Base-by-base conservation (phyloP, 2,329 filamentous ascomycete species). In the Madurella mycetomatis region DNA sequence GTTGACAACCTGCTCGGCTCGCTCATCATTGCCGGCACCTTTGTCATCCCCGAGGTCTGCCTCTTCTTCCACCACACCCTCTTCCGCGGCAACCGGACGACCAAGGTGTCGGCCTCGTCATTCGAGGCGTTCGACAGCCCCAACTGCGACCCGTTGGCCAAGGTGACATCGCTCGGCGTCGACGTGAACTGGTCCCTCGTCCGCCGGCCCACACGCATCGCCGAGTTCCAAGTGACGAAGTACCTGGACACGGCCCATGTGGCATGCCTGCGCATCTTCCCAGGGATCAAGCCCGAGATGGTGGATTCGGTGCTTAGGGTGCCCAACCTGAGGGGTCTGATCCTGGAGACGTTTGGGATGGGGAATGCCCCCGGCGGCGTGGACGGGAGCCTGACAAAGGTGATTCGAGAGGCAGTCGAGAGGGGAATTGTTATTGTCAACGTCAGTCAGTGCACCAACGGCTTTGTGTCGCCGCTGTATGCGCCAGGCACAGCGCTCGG, bases 21-120 rank as follows among this genome's bases (percentile, higher is more conserved):
- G 1, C 79, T 96, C 65, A 90, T 96, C 66, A 87, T 96, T 53
- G 92, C 92, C 2, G 90, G 90, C 34, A 94, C 94, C 56, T 95
- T 95, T 67, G 88, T 90, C 74, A 90, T 96, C 54, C 91, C 92
- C 0, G 92, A 96, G 69, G 92, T 96, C 50, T 92, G 90, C 68
- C 79, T 96, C 37, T 96, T 95, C 76, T 96, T 96, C 78, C 90
- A 94, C 71, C 88, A 95, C 73, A 90, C 86, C 62, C 81, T 96
- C 17, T 95, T 92, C 73, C 84, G 92, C 25, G 92, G 92, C 15
- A 96, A 95, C 71, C 79, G 92, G 56, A 85, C 88, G 9, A 94
- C 89, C 58, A 96, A 96, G 70, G 84, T 95, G 32, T 92, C 90
- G 13, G 88, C 91, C 5, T 89, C 88, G 55, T 84, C 88, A 51